These are phyloP conservation scores for Xylaria arbuscula DNA, from an alignment of 2,329 filamentous ascomycete species.

Conservation along the genomic window DNA sequence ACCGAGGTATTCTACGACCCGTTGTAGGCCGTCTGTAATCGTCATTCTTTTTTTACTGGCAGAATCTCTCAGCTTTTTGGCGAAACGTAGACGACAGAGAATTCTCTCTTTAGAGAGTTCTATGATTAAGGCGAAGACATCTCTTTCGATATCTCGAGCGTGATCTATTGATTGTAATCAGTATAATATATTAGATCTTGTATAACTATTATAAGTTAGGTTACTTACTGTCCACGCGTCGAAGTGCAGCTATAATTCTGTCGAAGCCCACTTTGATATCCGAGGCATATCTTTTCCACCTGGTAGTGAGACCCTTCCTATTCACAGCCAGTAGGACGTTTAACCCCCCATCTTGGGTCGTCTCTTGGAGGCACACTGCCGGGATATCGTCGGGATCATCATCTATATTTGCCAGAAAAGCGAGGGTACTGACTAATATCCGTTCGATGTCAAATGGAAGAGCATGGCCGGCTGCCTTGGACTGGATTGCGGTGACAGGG, in stretches of 20 bases:
- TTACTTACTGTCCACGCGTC: background rate
- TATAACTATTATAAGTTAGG: background rate
- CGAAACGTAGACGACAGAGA: constrained; percentile 31
- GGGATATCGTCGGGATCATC: constrained; percentile 50
- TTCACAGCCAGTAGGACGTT: constrained; percentile 51
- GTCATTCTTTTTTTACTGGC: background rate
- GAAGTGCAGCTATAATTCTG: constrained; percentile 1
- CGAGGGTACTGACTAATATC: constrained; percentile 46
- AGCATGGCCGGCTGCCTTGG: constrained; percentile 35
- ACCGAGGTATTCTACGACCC: constrained; percentile 31
- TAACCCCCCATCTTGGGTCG: constrained; percentile 30
- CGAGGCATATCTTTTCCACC: background rate
- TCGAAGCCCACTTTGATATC: constrained; percentile 20
- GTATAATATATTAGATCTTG: background rate
- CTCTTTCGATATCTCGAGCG: constrained; percentile 33
- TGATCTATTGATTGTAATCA: background rate
- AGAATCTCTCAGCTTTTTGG: constrained; percentile 1
- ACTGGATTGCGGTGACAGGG: constrained; percentile 13
- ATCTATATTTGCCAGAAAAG: constrained; percentile 50
- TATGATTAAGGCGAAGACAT: constrained; percentile 37
- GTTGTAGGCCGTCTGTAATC: constrained; percentile 6
- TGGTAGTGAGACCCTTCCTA: constrained; percentile 38
- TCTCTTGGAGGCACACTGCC: constrained; percentile 51
- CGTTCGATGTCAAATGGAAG: constrained; percentile 51
- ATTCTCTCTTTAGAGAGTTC: constrained; percentile 37